A percentile compares a stretch with the other conserved stretches of the same genome.
phyloP scores from a whole-genome alignment of 495 filamentous ascomycete species.

The Aspergillus cristatus region DNA sequence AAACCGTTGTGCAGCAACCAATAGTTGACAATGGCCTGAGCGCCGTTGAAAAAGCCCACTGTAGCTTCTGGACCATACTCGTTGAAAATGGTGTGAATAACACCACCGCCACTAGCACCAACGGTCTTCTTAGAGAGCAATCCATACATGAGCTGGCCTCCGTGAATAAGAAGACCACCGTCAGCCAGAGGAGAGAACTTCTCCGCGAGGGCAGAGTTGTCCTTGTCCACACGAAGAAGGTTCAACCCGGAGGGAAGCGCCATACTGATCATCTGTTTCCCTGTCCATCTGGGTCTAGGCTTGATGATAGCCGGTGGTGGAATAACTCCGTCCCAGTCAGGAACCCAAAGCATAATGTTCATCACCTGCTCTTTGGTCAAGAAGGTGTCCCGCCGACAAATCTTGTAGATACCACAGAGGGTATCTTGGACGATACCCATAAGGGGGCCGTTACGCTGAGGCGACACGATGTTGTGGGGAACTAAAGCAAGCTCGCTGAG shows the following conservation, averaged over 20 bases:
- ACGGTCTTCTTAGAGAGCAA: constrained; percentile 89
- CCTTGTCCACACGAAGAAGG: constrained; percentile 53
- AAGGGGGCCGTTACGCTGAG: constrained; percentile 89
- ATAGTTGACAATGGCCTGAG: constrained; percentile 87
- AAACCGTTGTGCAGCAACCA: constrained; percentile 98
- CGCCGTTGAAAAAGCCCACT: constrained; percentile 90
- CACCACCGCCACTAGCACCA: constrained; percentile 74
- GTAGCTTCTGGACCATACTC: constrained; percentile 78
- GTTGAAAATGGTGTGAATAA: constrained; percentile 94
- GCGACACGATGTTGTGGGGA: constrained; percentile 93
- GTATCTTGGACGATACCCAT: constrained; percentile 99
- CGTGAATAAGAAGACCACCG: constrained; percentile 71
- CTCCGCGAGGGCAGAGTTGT: constrained; percentile 40
- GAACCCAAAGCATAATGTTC: constrained; percentile 94
- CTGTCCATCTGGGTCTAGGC: constrained; percentile 91
- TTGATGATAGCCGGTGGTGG: constrained; percentile 86
- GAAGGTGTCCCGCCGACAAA: constrained; percentile 88
- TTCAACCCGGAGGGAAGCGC: constrained; percentile 83
- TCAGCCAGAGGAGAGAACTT: constrained; percentile 62
- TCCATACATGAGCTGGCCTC: constrained; percentile 84
- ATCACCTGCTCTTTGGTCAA: constrained; percentile 83
- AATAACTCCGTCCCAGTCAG: constrained; percentile 92
- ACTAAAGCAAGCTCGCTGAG: constrained; percentile 91
- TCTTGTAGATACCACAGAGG: constrained; percentile 91
- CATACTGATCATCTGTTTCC: constrained; percentile 94